These are phyloP conservation scores for Nemania abortiva DNA, from an alignment of 2,329 filamentous ascomycete genomes.

Conservation along the genomic window DNA sequence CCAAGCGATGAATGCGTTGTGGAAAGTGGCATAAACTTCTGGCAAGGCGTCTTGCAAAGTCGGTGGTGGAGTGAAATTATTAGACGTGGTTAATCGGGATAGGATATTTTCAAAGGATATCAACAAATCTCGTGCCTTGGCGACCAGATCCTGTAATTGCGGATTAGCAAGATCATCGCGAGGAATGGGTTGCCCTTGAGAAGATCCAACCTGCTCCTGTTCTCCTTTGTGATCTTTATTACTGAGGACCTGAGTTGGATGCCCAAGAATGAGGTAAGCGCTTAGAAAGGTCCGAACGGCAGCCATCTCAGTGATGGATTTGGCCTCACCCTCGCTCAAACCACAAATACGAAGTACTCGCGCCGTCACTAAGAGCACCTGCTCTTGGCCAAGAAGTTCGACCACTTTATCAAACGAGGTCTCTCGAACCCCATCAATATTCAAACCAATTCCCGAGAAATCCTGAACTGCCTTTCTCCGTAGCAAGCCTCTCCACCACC, in stretches of 20 bases:
- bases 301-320: conserved; percentile 75
- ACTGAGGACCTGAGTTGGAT: conserved; percentile 81
- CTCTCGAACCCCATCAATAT: conserved; percentile 76
- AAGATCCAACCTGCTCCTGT: conserved; percentile 67
- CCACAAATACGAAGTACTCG: conserved; percentile 77
- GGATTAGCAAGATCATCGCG: conserved; percentile 70
- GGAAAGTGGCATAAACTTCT: conserved; percentile 78
- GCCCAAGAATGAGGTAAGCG: conserved; percentile 82
- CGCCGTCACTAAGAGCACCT: conserved; percentile 74
- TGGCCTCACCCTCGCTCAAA: conserved; percentile 72
- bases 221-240: conserved; percentile 74
- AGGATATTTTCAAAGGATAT: conserved; percentile 82
- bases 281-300: conserved; percentile 81
- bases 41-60: conserved; percentile 72
- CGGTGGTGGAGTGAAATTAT: conserved; percentile 74
- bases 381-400: conserved; percentile 73
- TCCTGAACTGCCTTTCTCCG: conserved; percentile 72
- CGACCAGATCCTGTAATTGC: conserved; percentile 77
- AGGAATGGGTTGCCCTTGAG: conserved; percentile 58
- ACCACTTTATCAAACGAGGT: conserved; percentile 82
- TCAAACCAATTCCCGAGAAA: conserved; percentile 75
- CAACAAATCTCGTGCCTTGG: conserved; percentile 81
- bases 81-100: conserved; percentile 72
- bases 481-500: conserved; percentile 73
- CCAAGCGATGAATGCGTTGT: conserved; percentile 85